phyloP scores from a whole-genome alignment of 2,329 filamentous ascomycete genomes.

The Teratosphaeria zuluensis region DNA sequence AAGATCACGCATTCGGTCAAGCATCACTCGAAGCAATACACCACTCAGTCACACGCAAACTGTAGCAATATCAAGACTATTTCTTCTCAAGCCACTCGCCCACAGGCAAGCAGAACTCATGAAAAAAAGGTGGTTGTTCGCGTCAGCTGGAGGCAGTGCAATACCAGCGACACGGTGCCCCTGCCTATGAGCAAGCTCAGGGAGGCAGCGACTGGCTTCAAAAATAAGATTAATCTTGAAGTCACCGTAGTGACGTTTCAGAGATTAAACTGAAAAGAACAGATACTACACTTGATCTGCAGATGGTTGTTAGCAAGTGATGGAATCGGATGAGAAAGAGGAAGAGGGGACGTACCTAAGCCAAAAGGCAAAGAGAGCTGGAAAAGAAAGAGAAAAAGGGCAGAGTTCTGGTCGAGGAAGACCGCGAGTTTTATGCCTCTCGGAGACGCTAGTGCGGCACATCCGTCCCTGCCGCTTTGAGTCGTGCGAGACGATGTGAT shows the following conservation, averaged over 20 bases:
- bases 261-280: conserved; percentile 95
- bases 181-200: conserved; percentile 63
- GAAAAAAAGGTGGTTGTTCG: conserved; percentile 37
- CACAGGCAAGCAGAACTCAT: conserved; percentile 9
- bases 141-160: conserved; percentile 66
- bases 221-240: conserved; percentile 81
- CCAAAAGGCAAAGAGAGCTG: conserved; percentile 7
- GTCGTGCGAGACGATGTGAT: no score
- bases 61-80: neutral
- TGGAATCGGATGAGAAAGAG: neutral
- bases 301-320: neutral
- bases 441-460: no score
- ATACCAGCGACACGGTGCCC: conserved; percentile 65
- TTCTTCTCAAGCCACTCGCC: conserved; percentile 20
- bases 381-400: no score
- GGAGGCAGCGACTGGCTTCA: conserved; percentile 45
- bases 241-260: conserved; percentile 68
- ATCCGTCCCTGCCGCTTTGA: no score
- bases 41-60: no score
- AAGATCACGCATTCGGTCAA: neutral
- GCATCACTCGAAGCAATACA: neutral
- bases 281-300: conserved; percentile 4
- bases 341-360: neutral
- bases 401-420: no score
- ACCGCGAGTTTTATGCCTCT: no score